Percentiles rank a stretch among this genome's conserved stretches.
phyloP scores from a whole-genome alignment of 768 basidiomycete species.

The Podaxis pistillaris region DNA sequence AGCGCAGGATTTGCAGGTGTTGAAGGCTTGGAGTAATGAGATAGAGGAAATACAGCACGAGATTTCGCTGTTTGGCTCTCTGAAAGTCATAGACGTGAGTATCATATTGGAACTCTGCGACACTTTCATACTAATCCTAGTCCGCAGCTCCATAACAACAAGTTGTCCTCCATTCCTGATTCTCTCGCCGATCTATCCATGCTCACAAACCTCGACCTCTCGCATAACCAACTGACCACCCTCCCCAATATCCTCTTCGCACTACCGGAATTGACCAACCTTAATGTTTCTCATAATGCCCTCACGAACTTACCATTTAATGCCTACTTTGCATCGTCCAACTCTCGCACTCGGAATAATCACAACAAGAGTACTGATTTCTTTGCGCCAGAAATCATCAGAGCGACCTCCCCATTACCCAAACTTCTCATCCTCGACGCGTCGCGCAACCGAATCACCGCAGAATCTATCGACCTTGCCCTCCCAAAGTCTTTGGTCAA shows the following conservation, averaged over 20 bases:
- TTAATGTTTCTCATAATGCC: constrained; percentile 74
- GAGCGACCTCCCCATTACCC: constrained; percentile 65
- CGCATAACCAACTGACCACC: constrained; percentile 63
- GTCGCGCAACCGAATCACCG: constrained; percentile 64
- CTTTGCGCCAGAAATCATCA: constrained; percentile 60
- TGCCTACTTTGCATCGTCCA: constrained; percentile 46
- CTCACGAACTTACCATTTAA: constrained; percentile 62
- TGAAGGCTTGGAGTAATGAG: constrained; percentile 81
- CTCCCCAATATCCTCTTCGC: constrained; percentile 66
- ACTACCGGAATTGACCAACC: constrained; percentile 60
- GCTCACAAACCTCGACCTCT: constrained; percentile 69
- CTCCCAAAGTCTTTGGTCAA: constrained; percentile 57
- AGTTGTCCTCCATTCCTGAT: constrained; percentile 56
- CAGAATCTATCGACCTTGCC: constrained; percentile 48
- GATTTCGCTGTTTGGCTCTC: constrained; percentile 79
- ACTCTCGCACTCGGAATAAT: constrained; percentile 23
- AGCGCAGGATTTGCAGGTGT: constrained; percentile 69
- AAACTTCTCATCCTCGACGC: constrained; percentile 61
- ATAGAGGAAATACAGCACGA: constrained; percentile 80
- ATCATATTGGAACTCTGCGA: background rate
- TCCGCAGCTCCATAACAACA: constrained; percentile 73
- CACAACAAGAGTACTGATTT: constrained; percentile 48
- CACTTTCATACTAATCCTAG: constrained; percentile 12
- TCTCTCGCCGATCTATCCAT: constrained; percentile 67
- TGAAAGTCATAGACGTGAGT: constrained; percentile 78